phyloP scores from a whole-genome alignment of 2,329 filamentous ascomycete species.

The Cryphonectria parasitica region DNA sequence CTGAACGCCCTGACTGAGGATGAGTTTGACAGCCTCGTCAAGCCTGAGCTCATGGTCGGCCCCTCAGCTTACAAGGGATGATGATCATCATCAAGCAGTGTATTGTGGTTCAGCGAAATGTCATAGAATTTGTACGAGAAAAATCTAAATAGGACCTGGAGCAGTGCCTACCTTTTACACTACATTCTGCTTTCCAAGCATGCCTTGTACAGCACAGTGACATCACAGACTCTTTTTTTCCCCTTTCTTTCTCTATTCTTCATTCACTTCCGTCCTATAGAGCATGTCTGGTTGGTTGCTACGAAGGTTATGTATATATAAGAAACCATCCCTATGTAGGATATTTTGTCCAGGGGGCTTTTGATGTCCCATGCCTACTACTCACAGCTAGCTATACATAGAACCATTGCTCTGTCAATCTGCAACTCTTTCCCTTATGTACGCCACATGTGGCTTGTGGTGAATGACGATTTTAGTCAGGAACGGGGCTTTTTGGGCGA shows the following conservation, averaged over 20 bases:
- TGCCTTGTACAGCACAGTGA: no score
- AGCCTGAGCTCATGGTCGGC: constrained; percentile 92
- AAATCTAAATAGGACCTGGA: background rate
- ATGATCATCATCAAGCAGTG: background rate
- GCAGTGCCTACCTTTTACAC: background rate
- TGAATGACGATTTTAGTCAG: constrained; percentile 2
- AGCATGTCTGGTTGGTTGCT: background rate
- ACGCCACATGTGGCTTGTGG: constrained; percentile 18
- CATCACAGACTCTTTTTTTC: no score
- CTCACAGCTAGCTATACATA: background rate
- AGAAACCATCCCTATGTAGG: background rate
- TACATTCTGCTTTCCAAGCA: no score
- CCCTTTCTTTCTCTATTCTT: no score
- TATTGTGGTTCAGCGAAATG: no score
- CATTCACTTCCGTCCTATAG: no score
- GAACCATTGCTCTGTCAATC: background rate
- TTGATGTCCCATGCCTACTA: background rate
- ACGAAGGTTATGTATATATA: background rate
- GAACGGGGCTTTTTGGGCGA: constrained; percentile 7
- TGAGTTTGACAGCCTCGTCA: constrained; percentile 88
- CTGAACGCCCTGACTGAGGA: constrained; percentile 84
- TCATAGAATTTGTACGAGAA: background rate
- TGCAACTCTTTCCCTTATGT: background rate
- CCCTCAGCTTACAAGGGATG: constrained; percentile 67
- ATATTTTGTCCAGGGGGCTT: background rate